Evolutionary conservation across 768 basidiomycete species (phyloP), one percentile per base, ranked within the genome.

Genomic region (Suillus lakei): DNA sequence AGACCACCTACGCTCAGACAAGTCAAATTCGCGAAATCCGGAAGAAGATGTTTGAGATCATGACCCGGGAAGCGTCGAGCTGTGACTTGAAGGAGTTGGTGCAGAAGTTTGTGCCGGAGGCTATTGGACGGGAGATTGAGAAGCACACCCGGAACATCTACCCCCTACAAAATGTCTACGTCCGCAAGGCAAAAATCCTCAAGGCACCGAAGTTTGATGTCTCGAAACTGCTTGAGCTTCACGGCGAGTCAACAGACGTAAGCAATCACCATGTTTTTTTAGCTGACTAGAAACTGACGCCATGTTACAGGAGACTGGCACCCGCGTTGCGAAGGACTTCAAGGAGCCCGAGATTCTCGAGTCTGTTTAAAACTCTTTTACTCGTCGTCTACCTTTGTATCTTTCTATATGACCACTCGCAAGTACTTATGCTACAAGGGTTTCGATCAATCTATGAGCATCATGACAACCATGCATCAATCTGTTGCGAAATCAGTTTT

Each of bases 1-100:
- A 99, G 86, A 99, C 98, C 64, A 99, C 98, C 39, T 99, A 99
- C 79, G 98, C 98, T 54, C 93, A 99, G 82, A 85, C 95, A 30
- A 84, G 89, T 74, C 98, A 99, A 82, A 89, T 99, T 72, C 89
- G 94, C 70, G 97, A 98, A 86, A 99, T 99, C 79, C 86, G 98
- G 79, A 93, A 93, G 80, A 99, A 99, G 88, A 99, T 99, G 98
- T 95, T 98, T 73, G 98, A 96, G 84, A 95, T 97, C 79, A 96
- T 96, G 90, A 96, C 89, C 64, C 89, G 96, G 69, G 98, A 99
- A 83, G 93, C 96, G 59, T 86, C 93, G 64, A 94, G 90, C 74
- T 95, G 93, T 77, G 98, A 99, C 81, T 82, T 99, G 82, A 99
- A 99, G 90, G 95, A 96, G 86, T 80, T 95, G 72, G 96, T 99